These are phyloP conservation scores for Bombardia bombarda DNA, from an alignment of 495 filamentous ascomycete species.

Conservation along the genomic window DNA sequence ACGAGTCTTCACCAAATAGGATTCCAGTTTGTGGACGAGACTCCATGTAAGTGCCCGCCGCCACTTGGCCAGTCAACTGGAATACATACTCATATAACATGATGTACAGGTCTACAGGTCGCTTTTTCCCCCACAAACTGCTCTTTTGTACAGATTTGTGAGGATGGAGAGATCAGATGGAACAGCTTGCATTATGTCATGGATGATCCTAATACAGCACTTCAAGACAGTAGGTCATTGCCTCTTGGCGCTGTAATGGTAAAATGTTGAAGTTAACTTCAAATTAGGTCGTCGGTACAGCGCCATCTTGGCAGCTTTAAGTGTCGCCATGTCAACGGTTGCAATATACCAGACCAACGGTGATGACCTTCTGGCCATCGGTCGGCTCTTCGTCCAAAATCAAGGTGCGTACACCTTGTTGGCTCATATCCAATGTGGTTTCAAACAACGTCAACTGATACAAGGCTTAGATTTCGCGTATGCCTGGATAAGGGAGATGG, in stretches of 20 bases:
- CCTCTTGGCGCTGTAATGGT: not conserved
- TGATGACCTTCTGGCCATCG: conserved; percentile 69
- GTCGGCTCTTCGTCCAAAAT: conserved; percentile 40
- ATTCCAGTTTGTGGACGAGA: conserved; percentile 52
- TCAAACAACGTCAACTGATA: no score
- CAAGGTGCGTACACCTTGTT: conserved; percentile 26
- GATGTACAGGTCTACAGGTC: conserved; percentile 49
- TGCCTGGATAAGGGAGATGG: conserved; percentile 54
- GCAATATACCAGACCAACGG: conserved; percentile 49
- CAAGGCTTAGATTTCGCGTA: conserved; percentile 37
- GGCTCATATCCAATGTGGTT: no score
- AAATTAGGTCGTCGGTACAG: conserved; percentile 36
- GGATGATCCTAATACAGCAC: conserved; percentile 28
- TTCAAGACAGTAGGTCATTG: conserved; percentile 33
- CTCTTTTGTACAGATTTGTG: conserved; percentile 54
- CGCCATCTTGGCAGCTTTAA: conserved; percentile 31
- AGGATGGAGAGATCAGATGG: conserved; percentile 58
- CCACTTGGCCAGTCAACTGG: conserved; percentile 16
- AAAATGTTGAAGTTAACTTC: not conserved
- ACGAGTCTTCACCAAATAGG: conserved; percentile 64
- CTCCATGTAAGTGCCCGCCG: conserved; percentile 36
- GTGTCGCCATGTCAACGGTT: conserved; percentile 33
- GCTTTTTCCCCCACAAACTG: conserved; percentile 71
- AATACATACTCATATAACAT: no score
- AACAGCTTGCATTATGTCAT: conserved; percentile 50